Percentiles rank a stretch among this genome's conserved stretches.
These are phyloP conservation scores for Baudoinia panamericana DNA, from an alignment of 495 filamentous ascomycete species.

Conservation along the genomic window DNA sequence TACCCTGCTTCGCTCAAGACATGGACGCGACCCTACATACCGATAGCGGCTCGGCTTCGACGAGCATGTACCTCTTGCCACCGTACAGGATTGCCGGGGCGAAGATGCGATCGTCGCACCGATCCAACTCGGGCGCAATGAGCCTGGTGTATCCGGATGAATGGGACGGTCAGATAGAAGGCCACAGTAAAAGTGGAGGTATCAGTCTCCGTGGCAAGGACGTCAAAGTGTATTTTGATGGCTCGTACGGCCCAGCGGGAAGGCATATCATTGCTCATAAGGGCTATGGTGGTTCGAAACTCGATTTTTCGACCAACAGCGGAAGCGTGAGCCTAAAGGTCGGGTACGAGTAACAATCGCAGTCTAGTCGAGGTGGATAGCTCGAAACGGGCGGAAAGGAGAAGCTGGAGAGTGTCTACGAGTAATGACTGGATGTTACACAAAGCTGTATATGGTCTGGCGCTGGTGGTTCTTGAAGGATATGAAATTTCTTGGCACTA, in stretches of 20 bases:
- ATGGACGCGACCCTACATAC: constrained; percentile 19
- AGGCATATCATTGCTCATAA: constrained; percentile 3
- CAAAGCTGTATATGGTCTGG: too few relatives aligned
- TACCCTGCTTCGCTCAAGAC: constrained; percentile 17
- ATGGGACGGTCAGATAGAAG: constrained; percentile 24
- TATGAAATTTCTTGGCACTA: too few relatives aligned
- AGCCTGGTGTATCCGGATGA: constrained; percentile 26
- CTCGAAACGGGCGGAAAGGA: too few relatives aligned
- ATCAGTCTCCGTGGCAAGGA: constrained; percentile 4
- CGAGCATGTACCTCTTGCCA: constrained; percentile 13
- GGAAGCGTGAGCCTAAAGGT: constrained; percentile 3
- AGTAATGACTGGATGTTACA: too few relatives aligned
- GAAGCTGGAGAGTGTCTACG: too few relatives aligned
- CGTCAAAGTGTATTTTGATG: background rate
- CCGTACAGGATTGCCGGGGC: constrained; percentile 10
- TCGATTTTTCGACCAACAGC: constrained; percentile 1
- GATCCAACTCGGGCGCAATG: constrained; percentile 18
- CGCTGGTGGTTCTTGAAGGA: too few relatives aligned
- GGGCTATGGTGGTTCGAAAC: constrained; percentile 4
- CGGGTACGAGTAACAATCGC: too few relatives aligned
- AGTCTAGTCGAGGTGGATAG: too few relatives aligned
- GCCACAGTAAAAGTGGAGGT: constrained; percentile 1
- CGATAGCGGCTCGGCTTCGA: constrained; percentile 16
- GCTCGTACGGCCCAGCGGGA: background rate
- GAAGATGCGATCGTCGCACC: constrained; percentile 20